These are phyloP conservation scores for Periconia sp. DNA, from an alignment of 2,329 filamentous ascomycete genomes.

Conservation along the genomic window DNA sequence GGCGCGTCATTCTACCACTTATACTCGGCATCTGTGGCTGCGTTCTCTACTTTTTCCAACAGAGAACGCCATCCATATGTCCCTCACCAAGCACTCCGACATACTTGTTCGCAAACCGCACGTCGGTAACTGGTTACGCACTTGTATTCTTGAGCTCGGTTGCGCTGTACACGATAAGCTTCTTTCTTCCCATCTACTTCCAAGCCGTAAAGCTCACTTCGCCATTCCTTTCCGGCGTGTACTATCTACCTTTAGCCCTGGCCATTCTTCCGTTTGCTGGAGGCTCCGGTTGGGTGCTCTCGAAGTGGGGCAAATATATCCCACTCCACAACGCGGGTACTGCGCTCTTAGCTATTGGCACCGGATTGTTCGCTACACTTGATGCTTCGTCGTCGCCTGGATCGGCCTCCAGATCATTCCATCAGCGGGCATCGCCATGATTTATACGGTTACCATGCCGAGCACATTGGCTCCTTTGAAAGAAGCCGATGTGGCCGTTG, in stretches of 20 bases:
- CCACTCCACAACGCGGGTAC: conserved; percentile 4
- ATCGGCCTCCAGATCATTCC: conserved; percentile 10
- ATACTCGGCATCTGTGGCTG: conserved; percentile 51
- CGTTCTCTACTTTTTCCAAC: conserved; percentile 42
- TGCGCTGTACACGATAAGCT: conserved; percentile 3
- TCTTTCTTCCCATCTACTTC: conserved; percentile 22
- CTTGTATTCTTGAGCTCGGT: conserved; percentile 1
- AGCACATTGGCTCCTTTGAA: conserved; percentile 6
- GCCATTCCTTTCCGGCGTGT: conserved; percentile 3
- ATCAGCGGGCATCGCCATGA: conserved; percentile 3
- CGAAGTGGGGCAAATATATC: conserved; percentile 4
- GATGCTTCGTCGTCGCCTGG: conserved; percentile 5
- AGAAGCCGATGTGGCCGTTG: conserved; percentile 11
- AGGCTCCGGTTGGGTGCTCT: neutral
- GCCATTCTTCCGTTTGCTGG: conserved; percentile 2
- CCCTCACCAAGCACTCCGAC: neutral
- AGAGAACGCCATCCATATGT: no score
- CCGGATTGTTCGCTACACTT: conserved; percentile 1
- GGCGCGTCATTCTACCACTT: conserved; percentile 50
- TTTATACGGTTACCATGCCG: conserved; percentile 9
- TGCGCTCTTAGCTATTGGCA: conserved; percentile 1
- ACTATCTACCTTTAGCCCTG: conserved; percentile 14
- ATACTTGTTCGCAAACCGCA: conserved; percentile 12
- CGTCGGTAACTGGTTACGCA: conserved; percentile 5
- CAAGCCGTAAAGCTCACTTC: neutral